These are phyloP conservation scores for Naegleria fowleri DNA, from an alignment of 208 protist genomes.

Conservation along the genomic window DNA sequence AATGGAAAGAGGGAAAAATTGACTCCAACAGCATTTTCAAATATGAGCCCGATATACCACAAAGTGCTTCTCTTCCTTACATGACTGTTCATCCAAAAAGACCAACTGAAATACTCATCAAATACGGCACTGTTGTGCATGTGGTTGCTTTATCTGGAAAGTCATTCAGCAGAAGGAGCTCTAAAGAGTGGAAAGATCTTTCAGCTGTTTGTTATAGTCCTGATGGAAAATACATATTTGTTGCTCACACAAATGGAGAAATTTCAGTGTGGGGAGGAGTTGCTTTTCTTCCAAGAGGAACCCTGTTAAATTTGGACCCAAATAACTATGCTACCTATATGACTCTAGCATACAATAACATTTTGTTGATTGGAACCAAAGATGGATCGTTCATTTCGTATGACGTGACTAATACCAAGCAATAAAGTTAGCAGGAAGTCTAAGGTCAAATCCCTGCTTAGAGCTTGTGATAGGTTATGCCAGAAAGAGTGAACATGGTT, in stretches of 20 bases:
- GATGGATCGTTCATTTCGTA: too few species aligned
- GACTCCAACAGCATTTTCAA: neutral
- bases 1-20: neutral
- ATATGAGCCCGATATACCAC: neutral
- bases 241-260: neutral
- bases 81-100: neutral
- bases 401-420: too few species aligned
- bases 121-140: neutral
- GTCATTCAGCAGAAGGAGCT: neutral
- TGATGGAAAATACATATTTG: neutral
- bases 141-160: neutral
- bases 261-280: neutral
- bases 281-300: neutral
- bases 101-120: neutral
- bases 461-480: too few species aligned
- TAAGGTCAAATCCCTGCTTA: too few species aligned
- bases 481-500: too few species aligned
- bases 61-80: neutral
- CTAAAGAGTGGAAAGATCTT: neutral
- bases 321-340: neutral
- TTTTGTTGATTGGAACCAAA: too few species aligned
- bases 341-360: too few species aligned
- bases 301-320: neutral
- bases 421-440: too few species aligned
- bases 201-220: neutral